Conservation (phyloP, 495 filamentous ascomycete genomes). For the Cudoniella acicularis region DNA sequence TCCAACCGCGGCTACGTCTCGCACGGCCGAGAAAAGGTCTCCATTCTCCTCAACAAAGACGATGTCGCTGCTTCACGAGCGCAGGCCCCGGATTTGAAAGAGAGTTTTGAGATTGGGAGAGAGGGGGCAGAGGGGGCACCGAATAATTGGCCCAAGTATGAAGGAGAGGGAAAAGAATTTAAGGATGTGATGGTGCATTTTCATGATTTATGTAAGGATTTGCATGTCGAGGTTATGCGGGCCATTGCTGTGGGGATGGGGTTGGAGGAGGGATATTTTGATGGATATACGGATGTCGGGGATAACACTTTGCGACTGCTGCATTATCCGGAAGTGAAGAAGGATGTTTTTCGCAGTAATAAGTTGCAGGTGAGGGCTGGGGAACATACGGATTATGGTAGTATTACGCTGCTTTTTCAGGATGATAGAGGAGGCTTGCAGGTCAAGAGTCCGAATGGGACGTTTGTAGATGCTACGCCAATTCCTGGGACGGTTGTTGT, state of each 20-base stretch:
- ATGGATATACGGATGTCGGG: constrained; percentile 63
- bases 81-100: constrained; percentile 72
- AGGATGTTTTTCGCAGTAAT: constrained; percentile 65
- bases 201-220: constrained; percentile 62
- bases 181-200: constrained; percentile 69
- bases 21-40: constrained; percentile 75
- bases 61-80: constrained; percentile 58
- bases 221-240: constrained; percentile 80
- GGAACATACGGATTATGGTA: constrained; percentile 87
- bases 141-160: constrained; percentile 76
- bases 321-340: constrained; percentile 75
- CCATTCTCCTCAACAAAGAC: constrained; percentile 48
- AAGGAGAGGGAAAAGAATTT: constrained; percentile 60
- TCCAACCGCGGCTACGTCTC: constrained; percentile 77
- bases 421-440: constrained; percentile 80
- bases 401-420: constrained; percentile 86
- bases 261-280: constrained; percentile 71
- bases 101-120: constrained; percentile 78
- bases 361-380: constrained; percentile 75
- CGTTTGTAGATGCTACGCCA: constrained; percentile 79
- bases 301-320: constrained; percentile 88
- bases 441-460: constrained; percentile 71
- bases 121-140: constrained; percentile 63
- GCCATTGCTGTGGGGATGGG: constrained; percentile 84
- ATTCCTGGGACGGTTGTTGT: constrained; percentile 82